Evolutionary conservation across 176 grass and related monocot species (phyloP).

Genomic region (Bolboschoenus planiculmis): DNA sequence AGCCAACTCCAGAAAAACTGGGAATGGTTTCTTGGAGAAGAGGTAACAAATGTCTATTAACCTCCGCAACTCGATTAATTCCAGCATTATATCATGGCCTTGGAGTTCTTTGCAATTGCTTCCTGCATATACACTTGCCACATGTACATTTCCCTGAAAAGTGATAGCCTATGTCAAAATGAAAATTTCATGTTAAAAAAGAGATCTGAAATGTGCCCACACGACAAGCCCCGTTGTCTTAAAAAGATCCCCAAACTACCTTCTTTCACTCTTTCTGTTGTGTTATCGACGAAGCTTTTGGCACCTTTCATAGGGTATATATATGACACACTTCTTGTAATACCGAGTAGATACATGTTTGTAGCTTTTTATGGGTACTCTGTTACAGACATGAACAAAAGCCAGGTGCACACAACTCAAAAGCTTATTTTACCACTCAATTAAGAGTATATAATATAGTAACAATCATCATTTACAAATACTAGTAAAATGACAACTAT

Average conservation of each 20-base stretch:
- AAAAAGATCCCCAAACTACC: background rate
- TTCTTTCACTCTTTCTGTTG: too few relatives aligned
- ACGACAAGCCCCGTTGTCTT: background rate
- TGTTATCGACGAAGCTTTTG: background rate
- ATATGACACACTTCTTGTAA: background rate
- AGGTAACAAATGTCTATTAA: conserved; percentile 76
- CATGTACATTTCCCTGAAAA: conserved; percentile 71
- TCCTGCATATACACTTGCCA: conserved; percentile 73
- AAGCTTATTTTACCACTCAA: background rate
- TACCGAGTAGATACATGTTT: background rate
- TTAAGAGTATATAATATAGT: background rate
- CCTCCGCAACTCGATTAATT: conserved; percentile 64
- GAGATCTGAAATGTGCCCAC: background rate
- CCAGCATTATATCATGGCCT: conserved; percentile 58
- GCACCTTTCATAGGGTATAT: background rate
- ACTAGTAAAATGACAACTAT: background rate
- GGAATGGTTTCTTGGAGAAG: conserved; percentile 92
- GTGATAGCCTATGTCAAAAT: background rate
- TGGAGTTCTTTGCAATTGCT: conserved; percentile 62
- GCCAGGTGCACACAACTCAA: background rate
- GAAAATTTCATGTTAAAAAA: background rate
- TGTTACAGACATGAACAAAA: background rate
- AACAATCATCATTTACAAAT: background rate
- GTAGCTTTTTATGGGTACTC: background rate
- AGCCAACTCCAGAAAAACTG: conserved; percentile 61